A percentile compares a stretch with the other conserved stretches of the same genome.
phyloP scores from a whole-genome alignment of 768 basidiomycete species.

The Gloeophyllum trabeum region DNA sequence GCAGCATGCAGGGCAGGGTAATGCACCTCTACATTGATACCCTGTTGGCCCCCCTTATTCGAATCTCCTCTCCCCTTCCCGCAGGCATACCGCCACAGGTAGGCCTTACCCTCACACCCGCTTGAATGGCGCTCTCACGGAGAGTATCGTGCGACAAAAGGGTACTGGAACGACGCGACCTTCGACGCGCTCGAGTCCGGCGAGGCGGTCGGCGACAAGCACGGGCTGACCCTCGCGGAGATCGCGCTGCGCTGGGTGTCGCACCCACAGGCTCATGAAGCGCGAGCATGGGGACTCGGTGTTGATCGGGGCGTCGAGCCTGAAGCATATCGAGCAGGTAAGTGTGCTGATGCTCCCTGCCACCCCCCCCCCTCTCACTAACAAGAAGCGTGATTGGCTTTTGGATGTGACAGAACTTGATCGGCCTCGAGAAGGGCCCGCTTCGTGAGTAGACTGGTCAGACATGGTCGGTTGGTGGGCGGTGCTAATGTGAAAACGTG shows the following conservation, averaged over 20 bases:
- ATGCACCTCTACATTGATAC: neutral
- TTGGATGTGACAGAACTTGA: constrained; percentile 24
- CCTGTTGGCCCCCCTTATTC: neutral
- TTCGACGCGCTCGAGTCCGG: constrained; percentile 22
- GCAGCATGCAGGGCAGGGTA: constrained; percentile 33
- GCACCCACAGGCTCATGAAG: constrained; percentile 34
- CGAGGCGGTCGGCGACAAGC: constrained; percentile 19
- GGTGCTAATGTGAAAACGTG: neutral
- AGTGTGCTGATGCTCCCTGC: too few relatives aligned
- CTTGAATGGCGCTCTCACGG: too few relatives aligned
- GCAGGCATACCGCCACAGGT: constrained; percentile 29
- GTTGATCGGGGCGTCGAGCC: constrained; percentile 51
- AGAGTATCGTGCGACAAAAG: too few relatives aligned
- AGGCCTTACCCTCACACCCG: too few relatives aligned
- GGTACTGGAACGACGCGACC: constrained; percentile 23
- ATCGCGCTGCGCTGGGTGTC: constrained; percentile 33
- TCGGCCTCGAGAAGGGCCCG: constrained; percentile 45
- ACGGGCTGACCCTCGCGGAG: constrained; percentile 27
- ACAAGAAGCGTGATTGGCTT: neutral
- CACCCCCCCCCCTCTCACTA: neutral
- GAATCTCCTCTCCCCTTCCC: neutral
- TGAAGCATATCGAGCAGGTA: constrained; percentile 44
- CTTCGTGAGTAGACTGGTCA: constrained; percentile 30
- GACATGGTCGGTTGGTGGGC: too few relatives aligned
- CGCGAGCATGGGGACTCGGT: constrained; percentile 37